phyloP scores from a whole-genome alignment of 768 basidiomycete genomes.

The Suillus subluteus region DNA sequence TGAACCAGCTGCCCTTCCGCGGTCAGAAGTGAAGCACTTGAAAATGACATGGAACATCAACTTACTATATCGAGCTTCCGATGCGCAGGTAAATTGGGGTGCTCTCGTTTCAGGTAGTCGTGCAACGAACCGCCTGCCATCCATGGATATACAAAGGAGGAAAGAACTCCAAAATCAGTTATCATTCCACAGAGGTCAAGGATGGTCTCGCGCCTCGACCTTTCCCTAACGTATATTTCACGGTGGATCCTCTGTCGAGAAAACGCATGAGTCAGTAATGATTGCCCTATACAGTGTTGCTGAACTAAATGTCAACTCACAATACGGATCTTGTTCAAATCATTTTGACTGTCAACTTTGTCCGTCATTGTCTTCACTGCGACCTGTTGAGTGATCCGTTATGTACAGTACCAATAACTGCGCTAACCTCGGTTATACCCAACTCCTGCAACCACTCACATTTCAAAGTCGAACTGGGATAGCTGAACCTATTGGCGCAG shows the following conservation, averaged over 20 bases:
- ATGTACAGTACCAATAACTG: not conserved
- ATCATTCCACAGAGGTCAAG: not conserved
- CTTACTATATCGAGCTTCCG: not conserved
- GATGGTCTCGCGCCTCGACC: not conserved
- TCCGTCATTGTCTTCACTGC: not conserved
- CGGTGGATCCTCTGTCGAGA: not conserved
- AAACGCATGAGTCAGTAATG: not conserved
- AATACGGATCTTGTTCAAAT: not conserved
- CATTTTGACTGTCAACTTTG: not conserved
- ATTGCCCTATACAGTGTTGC: not conserved
- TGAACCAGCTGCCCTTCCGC: too few species aligned
- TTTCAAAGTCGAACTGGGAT: not conserved
- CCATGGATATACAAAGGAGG: not conserved
- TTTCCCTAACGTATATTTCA: not conserved
- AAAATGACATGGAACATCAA: not conserved
- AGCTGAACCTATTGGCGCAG: accelerated
- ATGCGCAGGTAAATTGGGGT: not conserved
- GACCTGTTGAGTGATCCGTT: not conserved
- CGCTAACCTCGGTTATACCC: not conserved
- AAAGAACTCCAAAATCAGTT: not conserved
- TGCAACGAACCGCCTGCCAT: not conserved
- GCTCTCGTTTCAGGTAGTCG: not conserved
- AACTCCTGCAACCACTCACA: not conserved
- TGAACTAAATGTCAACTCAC: not conserved
- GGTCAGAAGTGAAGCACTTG: too few species aligned